Percentiles rank a stretch among this genome's conserved stretches.
These are phyloP conservation scores for Linanthus parryae DNA, from an alignment of 148 eudicot species.

Conservation along the genomic window DNA sequence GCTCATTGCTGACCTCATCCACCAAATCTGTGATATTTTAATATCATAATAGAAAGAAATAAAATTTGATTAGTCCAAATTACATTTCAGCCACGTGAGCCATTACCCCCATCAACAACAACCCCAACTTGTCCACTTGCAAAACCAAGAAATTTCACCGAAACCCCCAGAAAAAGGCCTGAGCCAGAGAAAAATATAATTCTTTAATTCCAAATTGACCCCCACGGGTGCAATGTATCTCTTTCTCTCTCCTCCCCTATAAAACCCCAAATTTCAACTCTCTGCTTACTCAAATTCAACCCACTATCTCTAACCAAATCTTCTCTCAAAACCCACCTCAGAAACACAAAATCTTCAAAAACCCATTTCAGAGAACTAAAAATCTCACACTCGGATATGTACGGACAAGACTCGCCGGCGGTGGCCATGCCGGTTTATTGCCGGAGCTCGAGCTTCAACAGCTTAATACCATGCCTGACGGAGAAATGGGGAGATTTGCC, in stretches of 20 bases:
- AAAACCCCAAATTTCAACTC: background rate
- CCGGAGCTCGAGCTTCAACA: slow-evolving; percentile 8
- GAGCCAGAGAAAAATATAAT: background rate
- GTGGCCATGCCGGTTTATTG: background rate
- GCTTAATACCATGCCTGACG: slow-evolving; percentile 3
- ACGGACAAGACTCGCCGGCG: background rate
- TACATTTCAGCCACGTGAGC: no score
- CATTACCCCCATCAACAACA: no score
- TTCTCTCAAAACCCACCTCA: background rate
- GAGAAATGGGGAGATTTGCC: slow-evolving; percentile 9
- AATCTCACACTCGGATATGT: background rate
- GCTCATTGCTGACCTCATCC: no score
- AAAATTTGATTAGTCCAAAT: no score
- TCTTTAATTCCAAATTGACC: background rate
- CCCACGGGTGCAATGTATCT: slow-evolving; percentile 7
- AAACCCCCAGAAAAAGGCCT: no score
- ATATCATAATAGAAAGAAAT: no score
- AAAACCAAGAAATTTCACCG: slow-evolving; percentile 2
- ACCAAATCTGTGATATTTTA: no score
- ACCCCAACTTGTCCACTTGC: slow-evolving; percentile 12
- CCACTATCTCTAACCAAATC: background rate
- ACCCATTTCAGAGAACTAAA: background rate
- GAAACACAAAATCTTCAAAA: background rate
- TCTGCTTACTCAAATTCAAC: background rate
- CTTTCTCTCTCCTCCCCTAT: background rate